Evolutionary conservation across 192 early-diverging fungal species (phyloP).

Genomic region (Chytriomyces confervae): DNA sequence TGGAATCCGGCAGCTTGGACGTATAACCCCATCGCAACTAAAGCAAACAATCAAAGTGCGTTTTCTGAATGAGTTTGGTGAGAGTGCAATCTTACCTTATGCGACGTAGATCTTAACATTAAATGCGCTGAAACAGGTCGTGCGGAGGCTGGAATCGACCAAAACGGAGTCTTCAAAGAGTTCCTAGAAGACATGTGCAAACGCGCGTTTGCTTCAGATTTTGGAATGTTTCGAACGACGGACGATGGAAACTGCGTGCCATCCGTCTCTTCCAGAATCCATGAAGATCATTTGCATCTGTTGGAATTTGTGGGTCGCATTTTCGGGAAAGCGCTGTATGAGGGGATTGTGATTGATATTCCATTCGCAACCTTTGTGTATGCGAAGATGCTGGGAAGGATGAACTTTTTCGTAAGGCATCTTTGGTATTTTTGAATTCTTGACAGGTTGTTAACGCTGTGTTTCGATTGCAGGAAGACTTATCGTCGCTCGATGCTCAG

Average conservation of each 20-base stretch:
- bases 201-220: slow-evolving; percentile 44
- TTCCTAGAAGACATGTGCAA: slow-evolving; percentile 51
- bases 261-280: slow-evolving; percentile 41
- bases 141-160: slow-evolving; percentile 53
- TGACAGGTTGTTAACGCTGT: neutral
- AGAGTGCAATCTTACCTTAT: neutral
- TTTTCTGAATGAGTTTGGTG: slow-evolving; percentile 43
- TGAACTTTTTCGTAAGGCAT: slow-evolving; percentile 41
- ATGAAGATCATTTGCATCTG: slow-evolving; percentile 50
- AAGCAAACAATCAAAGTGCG: slow-evolving; percentile 48
- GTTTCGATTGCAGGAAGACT: slow-evolving; percentile 44
- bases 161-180: slow-evolving; percentile 55
- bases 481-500: slow-evolving; percentile 50
- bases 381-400: slow-evolving; percentile 49
- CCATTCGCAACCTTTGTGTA: slow-evolving; percentile 58
- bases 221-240: slow-evolving; percentile 49
- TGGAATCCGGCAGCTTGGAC: slow-evolving; percentile 42
- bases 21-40: slow-evolving; percentile 38
- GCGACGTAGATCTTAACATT: neutral
- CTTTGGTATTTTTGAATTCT: neutral
- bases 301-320: slow-evolving; percentile 54
- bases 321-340: slow-evolving; percentile 56
- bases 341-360: slow-evolving; percentile 59
- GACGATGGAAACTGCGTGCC: slow-evolving; percentile 48
- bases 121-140: slow-evolving; percentile 10